Evolutionary conservation across 2,329 filamentous ascomycete genomes (phyloP), one percentile per base, ranked within the genome.

Genomic region (Hypoxylon sp.): DNA sequence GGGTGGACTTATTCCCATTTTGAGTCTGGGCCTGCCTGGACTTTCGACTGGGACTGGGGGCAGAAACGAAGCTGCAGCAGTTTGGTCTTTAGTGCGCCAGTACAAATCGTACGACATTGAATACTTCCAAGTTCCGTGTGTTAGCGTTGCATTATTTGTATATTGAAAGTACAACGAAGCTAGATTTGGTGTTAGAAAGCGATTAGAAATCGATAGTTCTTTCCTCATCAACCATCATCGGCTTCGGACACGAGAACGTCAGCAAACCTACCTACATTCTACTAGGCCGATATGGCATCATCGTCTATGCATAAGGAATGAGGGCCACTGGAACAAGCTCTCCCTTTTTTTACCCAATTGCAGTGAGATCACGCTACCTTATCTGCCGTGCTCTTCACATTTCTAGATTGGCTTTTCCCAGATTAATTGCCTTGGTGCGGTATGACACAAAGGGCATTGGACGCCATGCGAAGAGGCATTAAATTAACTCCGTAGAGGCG

Each of bases 1-100:
- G 44, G 3, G 24, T 27, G 24, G 17, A 35, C 58, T 55, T 50
- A 19, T 57, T 47, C 15, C 47, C 47, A 55, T 62, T 55, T 17
- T 35, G 37, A 62, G 55, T 57, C 59, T 60, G 51, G 48, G 31
- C 67, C 63, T 67, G 53, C 46, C 63, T 64, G 48, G 64, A 58
- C 64, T 60, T 24, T 44, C 8, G 60, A 58, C 66, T 56, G 54
- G 65, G 53, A 50, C 11, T 27, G 19, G n/a, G 54, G 67, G 51
- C 27, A 52, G 56, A 69, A 52, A 62, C 58, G 63, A 63, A 63
- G 64, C 29, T 63, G 54, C 64, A 50, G 48, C 53, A 35, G 27
- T 31, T 52, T 50, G 54, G n/a, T 37, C 29, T 27, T 46, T 63
- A 46, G 53, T 55, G 46, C 13, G 8, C 52, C 7, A 19, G 32